phyloP scores from a whole-genome alignment of 257 asterid genomes.

The Scutellaria baicalensis region DNA sequence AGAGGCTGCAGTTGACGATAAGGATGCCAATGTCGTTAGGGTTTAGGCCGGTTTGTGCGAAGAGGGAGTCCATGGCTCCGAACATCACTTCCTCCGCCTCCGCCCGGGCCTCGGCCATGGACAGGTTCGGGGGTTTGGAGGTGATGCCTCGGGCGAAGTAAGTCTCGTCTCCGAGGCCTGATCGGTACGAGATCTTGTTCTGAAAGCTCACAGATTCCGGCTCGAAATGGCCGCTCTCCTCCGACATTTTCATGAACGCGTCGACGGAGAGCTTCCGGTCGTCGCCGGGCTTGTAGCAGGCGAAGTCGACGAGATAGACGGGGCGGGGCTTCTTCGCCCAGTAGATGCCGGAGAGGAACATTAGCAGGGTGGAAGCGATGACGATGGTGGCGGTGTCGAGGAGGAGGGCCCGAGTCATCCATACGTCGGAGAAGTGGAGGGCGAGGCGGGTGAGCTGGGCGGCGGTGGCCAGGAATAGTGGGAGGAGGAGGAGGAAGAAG shows the following conservation, averaged over 20 bases:
- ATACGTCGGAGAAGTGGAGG: conserved; percentile 16
- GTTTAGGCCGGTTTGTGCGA: conserved; percentile 24
- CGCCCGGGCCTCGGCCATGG: conserved; percentile 36
- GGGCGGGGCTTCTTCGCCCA: conserved; percentile 43
- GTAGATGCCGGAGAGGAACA: conserved; percentile 40
- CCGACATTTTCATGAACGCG: not conserved
- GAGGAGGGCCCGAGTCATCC: conserved; percentile 19
- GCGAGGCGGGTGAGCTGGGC: conserved; percentile 28
- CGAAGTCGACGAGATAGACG: conserved; percentile 41
- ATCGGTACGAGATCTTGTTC: conserved; percentile 33
- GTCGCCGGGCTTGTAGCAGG: conserved; percentile 50
- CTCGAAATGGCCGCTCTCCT: conserved; percentile 12
- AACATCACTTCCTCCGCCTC: conserved; percentile 54
- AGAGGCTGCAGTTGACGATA: conserved; percentile 49
- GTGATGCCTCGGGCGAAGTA: conserved; percentile 41
- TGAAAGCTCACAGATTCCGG: conserved; percentile 38
- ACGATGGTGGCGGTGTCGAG: conserved; percentile 39
- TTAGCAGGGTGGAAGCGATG: conserved; percentile 14
- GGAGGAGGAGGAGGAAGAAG: conserved; percentile 7
- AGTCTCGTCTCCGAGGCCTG: conserved; percentile 56
- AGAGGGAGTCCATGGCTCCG: conserved; percentile 44
- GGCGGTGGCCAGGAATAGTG: conserved; percentile 21
- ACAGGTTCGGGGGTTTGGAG: conserved; percentile 32
- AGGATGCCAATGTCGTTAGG: conserved; percentile 41
- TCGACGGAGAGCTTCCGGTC: conserved; percentile 27